phyloP scores from a whole-genome alignment of 108 stramenopile genomes.

The Cyclotella cryptica region DNA sequence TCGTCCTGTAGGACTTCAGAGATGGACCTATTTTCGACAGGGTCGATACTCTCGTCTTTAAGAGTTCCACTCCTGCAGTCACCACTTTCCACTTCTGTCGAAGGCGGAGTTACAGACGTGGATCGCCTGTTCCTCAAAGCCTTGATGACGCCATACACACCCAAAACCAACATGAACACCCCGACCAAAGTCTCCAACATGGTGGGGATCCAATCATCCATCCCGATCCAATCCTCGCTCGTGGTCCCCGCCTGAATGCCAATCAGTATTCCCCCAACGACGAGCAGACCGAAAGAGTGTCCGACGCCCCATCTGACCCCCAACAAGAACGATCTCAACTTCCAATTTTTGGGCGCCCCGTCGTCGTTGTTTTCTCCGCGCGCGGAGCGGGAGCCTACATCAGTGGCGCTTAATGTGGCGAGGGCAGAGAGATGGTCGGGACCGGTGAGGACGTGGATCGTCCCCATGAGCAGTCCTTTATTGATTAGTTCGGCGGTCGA shows the following conservation, averaged over 20 bases:
- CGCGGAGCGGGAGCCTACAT: conserved; percentile 11
- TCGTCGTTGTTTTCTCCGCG: conserved; percentile 22
- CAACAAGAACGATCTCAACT: conserved; percentile 46
- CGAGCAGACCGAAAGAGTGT: conserved; percentile 63
- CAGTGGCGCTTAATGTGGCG: conserved; percentile 65
- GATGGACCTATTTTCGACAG: too few relatives aligned
- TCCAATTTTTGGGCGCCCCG: background rate
- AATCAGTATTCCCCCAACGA: conserved; percentile 67
- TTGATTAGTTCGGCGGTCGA: conserved; percentile 23
- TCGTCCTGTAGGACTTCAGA: too few relatives aligned
- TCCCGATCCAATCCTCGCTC: conserved; percentile 33
- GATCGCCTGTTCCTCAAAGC: conserved; percentile 31
- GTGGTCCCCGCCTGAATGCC: conserved; percentile 9
- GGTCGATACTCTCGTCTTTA: too few relatives aligned
- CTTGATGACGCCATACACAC: conserved; percentile 55
- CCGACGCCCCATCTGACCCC: conserved; percentile 82
- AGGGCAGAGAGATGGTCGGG: conserved; percentile 84
- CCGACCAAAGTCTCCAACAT: conserved; percentile 70
- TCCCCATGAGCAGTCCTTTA: conserved; percentile 55
- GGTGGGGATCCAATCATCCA: conserved; percentile 41
- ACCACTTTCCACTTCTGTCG: too few relatives aligned
- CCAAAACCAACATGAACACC: conserved; percentile 72
- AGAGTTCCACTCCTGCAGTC: too few relatives aligned
- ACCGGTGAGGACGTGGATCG: conserved; percentile 80
- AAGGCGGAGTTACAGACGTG: too few relatives aligned